Base-by-base conservation (phyloP, 345 rosid species). In the Microcos paniculata region DNA sequence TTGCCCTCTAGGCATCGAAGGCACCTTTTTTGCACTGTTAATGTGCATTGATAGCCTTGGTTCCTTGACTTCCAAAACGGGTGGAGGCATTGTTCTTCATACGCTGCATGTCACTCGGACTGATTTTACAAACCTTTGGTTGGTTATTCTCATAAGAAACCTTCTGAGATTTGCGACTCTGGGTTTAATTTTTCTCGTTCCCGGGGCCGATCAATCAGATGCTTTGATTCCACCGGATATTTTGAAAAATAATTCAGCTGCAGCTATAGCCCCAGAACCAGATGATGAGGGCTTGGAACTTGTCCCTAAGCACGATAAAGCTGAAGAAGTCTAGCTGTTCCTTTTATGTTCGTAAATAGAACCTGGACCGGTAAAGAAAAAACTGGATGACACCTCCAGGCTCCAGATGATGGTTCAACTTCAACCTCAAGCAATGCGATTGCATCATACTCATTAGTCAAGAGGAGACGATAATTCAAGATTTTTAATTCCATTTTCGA, bases 21-120 rank as follows among this genome's bases (percentile, higher is more conserved):
- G 97, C 49, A 90, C 94, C 1, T 90, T 93, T 53, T 91, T 88
- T 53, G 98, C 94, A 55, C 83, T 93, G 35, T 65, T 91, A 30
- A 93, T 88, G 96, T 87, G 93, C 82, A 91, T 92, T 0, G 96
- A 92, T 73, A 89, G 90, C 77, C 78, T 89, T 19, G 96, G 97
- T 38, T 69, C 75, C 14, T 85, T 92, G 62, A 77, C 91, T 62
- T 88, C 96, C 40, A 90, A 90, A 82, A 87, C 88, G 88, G 70
- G 86, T 9, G 97, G 97, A 77, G 94, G 92, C 30, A 55, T 92
- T 12, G 85, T 85, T 52, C 91, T 92, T 15, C 91, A 83, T 61
- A 23, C 77, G 13, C 80, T 92, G 18, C 81, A 85, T 49, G 94
- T 92, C 69, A 91, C 90, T 0, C 85, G 97, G 61, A 85, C 84